phyloP scores from a whole-genome alignment of 139 green algal species.

The Ettlia oleoabundans region DNA sequence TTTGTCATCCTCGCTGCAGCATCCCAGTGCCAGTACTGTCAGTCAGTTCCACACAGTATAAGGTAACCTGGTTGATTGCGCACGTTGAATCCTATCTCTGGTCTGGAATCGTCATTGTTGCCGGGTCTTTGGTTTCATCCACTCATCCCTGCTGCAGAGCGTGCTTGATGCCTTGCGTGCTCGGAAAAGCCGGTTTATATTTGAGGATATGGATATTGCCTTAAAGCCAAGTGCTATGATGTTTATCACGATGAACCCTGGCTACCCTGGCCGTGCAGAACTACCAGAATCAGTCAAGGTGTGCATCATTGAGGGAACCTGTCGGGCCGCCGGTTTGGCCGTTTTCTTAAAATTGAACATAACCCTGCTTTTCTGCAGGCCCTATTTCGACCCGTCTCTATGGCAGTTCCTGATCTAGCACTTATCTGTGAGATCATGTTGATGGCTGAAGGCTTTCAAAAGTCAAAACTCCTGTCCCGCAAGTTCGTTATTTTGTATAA shows the following conservation, averaged over 20 bases:
- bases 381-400: constrained; percentile 94
- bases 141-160: constrained; percentile 48
- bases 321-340: too few species aligned
- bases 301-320: background rate
- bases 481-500: constrained; percentile 97
- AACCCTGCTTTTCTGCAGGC: constrained; percentile 38
- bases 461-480: constrained; percentile 84
- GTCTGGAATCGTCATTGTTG: too few species aligned
- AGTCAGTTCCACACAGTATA: constrained; percentile 96
- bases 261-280: constrained; percentile 88
- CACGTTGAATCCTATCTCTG: background rate
- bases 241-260: constrained; percentile 99
- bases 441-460: constrained; percentile 94
- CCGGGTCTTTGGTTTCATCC: too few species aligned
- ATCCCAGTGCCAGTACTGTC: constrained; percentile 93
- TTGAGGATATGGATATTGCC: constrained; percentile 57
- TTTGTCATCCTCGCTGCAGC: background rate
- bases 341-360: too few species aligned
- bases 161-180: constrained; percentile 91
- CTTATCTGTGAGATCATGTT: constrained; percentile 98
- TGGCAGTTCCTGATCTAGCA: constrained; percentile 87
- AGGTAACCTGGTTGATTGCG: constrained; percentile 41
- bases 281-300: constrained; percentile 93
- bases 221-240: constrained; percentile 83
- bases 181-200: constrained; percentile 71